Base-by-base conservation (phyloP, 345 rosid species). In the Garcia nutans region DNA sequence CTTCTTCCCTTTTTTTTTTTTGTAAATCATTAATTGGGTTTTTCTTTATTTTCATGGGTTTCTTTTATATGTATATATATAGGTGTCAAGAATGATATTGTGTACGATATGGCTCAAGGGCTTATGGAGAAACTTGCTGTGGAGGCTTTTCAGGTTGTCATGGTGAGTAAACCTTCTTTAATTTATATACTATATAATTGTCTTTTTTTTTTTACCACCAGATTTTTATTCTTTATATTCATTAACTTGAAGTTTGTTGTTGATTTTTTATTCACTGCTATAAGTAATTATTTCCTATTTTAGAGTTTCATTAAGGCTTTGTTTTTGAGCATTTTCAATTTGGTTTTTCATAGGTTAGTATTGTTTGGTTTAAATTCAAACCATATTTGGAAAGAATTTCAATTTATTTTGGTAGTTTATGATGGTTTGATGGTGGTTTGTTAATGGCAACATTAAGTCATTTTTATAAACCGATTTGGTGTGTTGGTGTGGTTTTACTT, bases 41-140 rank as follows among this genome's bases (percentile, higher is more conserved):
- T 57, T 6, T 24, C 23, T 10, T 13, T 64, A 31, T 13, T 49
- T 74, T 33, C 2, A 6, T 69, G 68, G 33, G 60, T 70, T 78
- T 68, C 17, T 26, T 26, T 5, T 50, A 28, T 76, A 67, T 33
- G 88, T 68, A 22, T 26, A 2, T 50, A 28, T 74, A 65, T 33
- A 90, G 95, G 82, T 76, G 87, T 89, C 54, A 76, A 83, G 71
- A 91, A 94, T 73, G 82, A 84, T 70, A 17, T 91, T 44, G 89
- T 92, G 75, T 87, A 87, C 69, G 94, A 94, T 80, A 79, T 62
- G 68, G 82, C 87, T 57, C 91, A 89, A 77, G 85, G 72, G 6
- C 83, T 94, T 10, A 83, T 91, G 96, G 97, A 94, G 84, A 89
- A 86, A 80, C 91, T 90, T 54, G 92, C 97, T 26, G 77, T 86